Conservation (phyloP, 2,329 filamentous ascomycete species). For the Apiospora kogelbergensis region DNA sequence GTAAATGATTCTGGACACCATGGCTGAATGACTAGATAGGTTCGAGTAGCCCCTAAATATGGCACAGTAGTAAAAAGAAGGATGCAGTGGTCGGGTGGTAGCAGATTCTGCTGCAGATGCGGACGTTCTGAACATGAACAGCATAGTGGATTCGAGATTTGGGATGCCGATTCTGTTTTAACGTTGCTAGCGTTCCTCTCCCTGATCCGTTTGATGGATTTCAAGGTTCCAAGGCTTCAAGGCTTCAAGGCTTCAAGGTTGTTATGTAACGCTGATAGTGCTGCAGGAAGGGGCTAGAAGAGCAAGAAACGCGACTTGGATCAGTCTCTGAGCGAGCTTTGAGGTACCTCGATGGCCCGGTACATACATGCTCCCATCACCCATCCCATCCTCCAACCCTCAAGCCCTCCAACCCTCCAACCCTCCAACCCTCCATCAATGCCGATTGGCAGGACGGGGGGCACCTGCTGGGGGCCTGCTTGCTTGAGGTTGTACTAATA, state of each 20-base stretch:
- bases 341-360: neutral
- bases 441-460: neutral
- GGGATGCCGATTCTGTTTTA: conserved; percentile 5
- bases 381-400: neutral
- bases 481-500: neutral
- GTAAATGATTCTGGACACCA: neutral
- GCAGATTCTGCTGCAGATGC: conserved; percentile 1
- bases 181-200: neutral
- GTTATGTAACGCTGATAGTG: neutral
- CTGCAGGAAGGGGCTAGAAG: neutral
- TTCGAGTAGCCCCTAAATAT: neutral
- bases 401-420: no score
- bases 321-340: no score
- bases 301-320: neutral
- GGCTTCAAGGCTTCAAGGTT: neutral
- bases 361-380: neutral
- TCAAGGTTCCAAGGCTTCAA: conserved; percentile 4
- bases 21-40: neutral
- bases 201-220: conserved; percentile 4
- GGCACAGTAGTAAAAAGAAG: neutral
- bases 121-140: neutral
- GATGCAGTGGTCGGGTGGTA: neutral
- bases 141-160: conserved; percentile 4
- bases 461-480: neutral
- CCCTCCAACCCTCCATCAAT: neutral